Evolutionary conservation across 805 yeast species (phyloP), one percentile per base, ranked within the genome.

Genomic region (Pichia gijzeniarum): DNA sequence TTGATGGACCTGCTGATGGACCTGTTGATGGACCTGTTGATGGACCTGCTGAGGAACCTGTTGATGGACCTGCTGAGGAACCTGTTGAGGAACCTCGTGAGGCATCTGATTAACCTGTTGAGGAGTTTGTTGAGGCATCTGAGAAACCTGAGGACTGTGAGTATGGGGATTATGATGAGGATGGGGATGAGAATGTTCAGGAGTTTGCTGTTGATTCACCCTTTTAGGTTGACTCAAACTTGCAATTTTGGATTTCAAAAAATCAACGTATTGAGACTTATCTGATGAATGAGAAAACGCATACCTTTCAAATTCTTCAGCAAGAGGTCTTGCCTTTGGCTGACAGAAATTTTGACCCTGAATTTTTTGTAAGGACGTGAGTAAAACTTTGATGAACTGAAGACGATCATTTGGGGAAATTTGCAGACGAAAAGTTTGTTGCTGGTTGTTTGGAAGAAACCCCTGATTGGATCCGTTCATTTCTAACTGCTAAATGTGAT

Each of bases 291-390:
- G 78, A 45, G 72, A 70, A 58, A 72, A 83, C 20, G 87, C 75
- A 53, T 72, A 77, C 48, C 79, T 76, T 58, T 84, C 93, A 53
- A 80, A 82, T 56, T 82, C 86, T 54, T 79, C 82, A 4, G 89
- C 88, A 53, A 79, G 69, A 3, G 71, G 63, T 54, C 72, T 74
- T 53, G 76, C 65, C 53, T 70, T 74, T 41, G 65, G 69, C 20
- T 54, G 44, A 9, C 59, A 53, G 27, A 62, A 63, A 31, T 43
- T 53, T 18, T 55, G 49, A 2, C 69, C 69, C 43, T 63, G 67
- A 18, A 63, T 55, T 39, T 61, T 61, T 33, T 63, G 60, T n/a
- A 64, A 51, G 10, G 67, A 55, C 1, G 58, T 53, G 19, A 64
- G 56, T 14, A 64, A 57, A 36, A 61, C 55, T 22, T 56, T 62